phyloP scores from a whole-genome alignment of 208 protist species.

The Endotrypanum monterogeii region DNA sequence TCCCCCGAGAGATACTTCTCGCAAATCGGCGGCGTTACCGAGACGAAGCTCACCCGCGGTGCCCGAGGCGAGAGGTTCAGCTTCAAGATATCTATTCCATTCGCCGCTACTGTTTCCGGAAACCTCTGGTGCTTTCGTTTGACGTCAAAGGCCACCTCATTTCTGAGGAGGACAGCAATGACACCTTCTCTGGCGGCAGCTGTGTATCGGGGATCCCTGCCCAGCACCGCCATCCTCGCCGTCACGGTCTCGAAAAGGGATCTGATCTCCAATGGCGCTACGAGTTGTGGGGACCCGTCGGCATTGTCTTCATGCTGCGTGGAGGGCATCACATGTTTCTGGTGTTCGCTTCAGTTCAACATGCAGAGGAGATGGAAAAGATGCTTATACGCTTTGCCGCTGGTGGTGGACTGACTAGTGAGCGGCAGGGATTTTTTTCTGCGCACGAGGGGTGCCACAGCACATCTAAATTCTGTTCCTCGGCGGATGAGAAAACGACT shows the following conservation, averaged over 20 bases:
- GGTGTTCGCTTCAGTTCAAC: conserved; percentile 23
- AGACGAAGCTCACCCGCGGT: not conserved
- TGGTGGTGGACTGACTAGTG: not conserved
- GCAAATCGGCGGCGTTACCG: not conserved
- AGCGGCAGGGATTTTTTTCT: not conserved
- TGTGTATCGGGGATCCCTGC: not conserved
- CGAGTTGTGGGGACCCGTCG: conserved; percentile 44
- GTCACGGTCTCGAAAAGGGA: not conserved
- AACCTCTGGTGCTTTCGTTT: conserved; percentile 32
- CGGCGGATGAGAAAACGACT: not conserved
- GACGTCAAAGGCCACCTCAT: conserved; percentile 12
- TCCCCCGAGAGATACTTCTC: conserved; percentile 2
- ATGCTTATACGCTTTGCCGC: conserved; percentile 18
- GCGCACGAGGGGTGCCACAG: not conserved
- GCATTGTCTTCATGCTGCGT: conserved; percentile 31
- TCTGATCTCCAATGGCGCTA: conserved; percentile 31
- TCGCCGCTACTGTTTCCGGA: conserved; percentile 37
- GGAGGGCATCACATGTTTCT: conserved; percentile 35
- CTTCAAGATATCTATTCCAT: conserved; percentile 31
- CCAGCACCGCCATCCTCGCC: not conserved
- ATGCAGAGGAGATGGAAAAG: conserved; percentile 27
- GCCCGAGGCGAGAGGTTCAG: conserved; percentile 30
- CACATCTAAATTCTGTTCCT: not conserved
- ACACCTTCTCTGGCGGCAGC: not conserved
- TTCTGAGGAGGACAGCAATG: not conserved